Percentiles rank a stretch among this genome's conserved stretches.
These are phyloP conservation scores for Colletotrichum horii DNA, from an alignment of 2,329 filamentous ascomycete species.

Conservation along the genomic window DNA sequence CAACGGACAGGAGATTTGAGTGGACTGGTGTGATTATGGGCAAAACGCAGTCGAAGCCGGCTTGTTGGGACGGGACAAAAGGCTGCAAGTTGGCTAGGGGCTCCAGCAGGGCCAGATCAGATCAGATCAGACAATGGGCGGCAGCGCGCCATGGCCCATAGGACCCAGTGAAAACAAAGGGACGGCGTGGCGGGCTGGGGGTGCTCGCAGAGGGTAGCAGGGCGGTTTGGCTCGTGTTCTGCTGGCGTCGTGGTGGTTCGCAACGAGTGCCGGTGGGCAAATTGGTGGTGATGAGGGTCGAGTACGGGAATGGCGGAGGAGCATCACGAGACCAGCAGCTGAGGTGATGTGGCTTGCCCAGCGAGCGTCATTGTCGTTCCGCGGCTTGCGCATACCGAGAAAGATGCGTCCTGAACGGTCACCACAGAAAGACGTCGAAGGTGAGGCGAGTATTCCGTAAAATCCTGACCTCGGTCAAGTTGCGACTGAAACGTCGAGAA, in stretches of 20 bases:
- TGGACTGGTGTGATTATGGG: not conserved
- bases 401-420: not conserved
- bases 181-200: not conserved
- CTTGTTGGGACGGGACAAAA: not conserved
- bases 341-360: not conserved
- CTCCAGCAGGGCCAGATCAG: not conserved
- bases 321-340: not conserved
- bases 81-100: not conserved
- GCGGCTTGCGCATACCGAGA: not conserved
- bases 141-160: not conserved
- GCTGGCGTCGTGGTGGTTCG: not conserved
- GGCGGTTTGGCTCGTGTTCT: not conserved
- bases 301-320: not conserved
- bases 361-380: not conserved
- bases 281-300: not conserved
- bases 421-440: not conserved
- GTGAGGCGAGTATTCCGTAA: not conserved
- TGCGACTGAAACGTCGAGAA: not conserved
- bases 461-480: not conserved
- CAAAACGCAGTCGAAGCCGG: not conserved
- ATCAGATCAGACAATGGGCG: not conserved
- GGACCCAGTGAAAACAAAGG: not conserved
- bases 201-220: not conserved
- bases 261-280: not conserved
- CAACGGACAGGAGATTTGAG: slow-evolving; percentile 2